phyloP scores from a whole-genome alignment of 2,329 filamentous ascomycete genomes.

The Neocucurbitaria cava region DNA sequence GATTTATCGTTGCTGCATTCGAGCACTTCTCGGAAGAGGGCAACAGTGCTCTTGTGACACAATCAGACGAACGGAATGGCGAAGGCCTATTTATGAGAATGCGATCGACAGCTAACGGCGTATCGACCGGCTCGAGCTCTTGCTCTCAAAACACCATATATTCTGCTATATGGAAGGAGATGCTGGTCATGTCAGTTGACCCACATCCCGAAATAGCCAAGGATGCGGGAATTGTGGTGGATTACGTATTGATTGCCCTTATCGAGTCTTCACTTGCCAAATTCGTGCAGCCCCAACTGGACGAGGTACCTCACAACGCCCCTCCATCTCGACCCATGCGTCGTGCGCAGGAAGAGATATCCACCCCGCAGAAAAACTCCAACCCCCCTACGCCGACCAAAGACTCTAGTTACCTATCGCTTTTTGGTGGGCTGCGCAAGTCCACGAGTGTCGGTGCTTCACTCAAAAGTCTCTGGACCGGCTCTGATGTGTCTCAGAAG shows the following conservation, averaged over 20 bases:
- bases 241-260: conserved; percentile 81
- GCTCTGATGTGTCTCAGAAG: conserved; percentile 42
- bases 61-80: conserved; percentile 31
- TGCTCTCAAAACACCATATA: conserved; percentile 86
- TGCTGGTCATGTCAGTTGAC: conserved; percentile 88
- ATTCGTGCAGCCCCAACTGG: conserved; percentile 74
- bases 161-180: conserved; percentile 91
- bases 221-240: conserved; percentile 83
- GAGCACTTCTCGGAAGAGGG: conserved; percentile 89
- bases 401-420: conserved; percentile 63
- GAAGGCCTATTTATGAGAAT: conserved; percentile 43
- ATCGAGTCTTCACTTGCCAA: conserved; percentile 77
- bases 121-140: conserved; percentile 17
- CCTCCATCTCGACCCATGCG: conserved; percentile 56
- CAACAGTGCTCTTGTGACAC: conserved; percentile 18
- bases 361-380: conserved; percentile 52
- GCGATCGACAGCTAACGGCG: conserved; percentile 18
- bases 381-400: conserved; percentile 59
- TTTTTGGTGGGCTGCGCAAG: conserved; percentile 65
- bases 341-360: conserved; percentile 36
- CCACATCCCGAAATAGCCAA: conserved; percentile 92
- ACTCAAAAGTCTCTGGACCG: conserved; percentile 65
- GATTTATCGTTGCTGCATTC: conserved; percentile 89
- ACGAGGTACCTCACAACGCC: conserved; percentile 65
- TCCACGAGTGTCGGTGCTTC: conserved; percentile 71